Percentiles rank a stretch among this genome's conserved stretches.
Conservation (phyloP, 2,329 filamentous ascomycete genomes). For the Exserohilum rostratum region DNA sequence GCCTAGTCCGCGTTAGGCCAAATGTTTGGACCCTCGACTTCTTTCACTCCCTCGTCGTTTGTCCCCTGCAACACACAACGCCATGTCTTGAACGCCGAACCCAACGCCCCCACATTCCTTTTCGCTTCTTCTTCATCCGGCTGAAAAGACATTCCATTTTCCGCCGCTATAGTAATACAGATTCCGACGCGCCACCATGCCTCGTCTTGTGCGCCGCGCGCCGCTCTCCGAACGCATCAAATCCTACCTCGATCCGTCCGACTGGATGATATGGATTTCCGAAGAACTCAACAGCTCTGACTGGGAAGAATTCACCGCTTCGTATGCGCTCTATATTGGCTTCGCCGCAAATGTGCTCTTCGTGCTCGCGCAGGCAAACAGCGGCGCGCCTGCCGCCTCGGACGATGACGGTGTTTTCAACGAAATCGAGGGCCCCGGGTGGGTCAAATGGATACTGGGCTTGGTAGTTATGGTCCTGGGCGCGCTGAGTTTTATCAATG, state of each 20-base stretch:
- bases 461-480: slow-evolving; percentile 74
- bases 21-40: slow-evolving; percentile 26
- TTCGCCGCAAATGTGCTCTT: slow-evolving; percentile 79
- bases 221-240: slow-evolving; percentile 82
- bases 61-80: slow-evolving; percentile 16
- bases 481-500: slow-evolving; percentile 72
- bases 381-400: slow-evolving; percentile 54
- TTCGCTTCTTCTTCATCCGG: not conserved
- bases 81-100: slow-evolving; percentile 33
- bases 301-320: slow-evolving; percentile 78
- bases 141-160: not conserved
- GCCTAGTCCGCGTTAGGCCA: slow-evolving; percentile 30
- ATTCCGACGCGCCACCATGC: slow-evolving; percentile 5
- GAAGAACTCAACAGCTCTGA: slow-evolving; percentile 92
- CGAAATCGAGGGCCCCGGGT: slow-evolving; percentile 59
- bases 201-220: slow-evolving; percentile 79
- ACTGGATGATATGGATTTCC: slow-evolving; percentile 87
- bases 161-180: slow-evolving; percentile 1
- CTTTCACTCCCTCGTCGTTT: slow-evolving; percentile 6
- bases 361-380: slow-evolving; percentile 82
- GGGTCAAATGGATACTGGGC: slow-evolving; percentile 70
- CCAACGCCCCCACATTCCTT: not conserved
- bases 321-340: slow-evolving; percentile 77
- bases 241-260: slow-evolving; percentile 81
- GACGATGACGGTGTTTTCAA: slow-evolving; percentile 83